phyloP scores from a whole-genome alignment of 208 protist species.

The Trypanosoma scelopori region DNA sequence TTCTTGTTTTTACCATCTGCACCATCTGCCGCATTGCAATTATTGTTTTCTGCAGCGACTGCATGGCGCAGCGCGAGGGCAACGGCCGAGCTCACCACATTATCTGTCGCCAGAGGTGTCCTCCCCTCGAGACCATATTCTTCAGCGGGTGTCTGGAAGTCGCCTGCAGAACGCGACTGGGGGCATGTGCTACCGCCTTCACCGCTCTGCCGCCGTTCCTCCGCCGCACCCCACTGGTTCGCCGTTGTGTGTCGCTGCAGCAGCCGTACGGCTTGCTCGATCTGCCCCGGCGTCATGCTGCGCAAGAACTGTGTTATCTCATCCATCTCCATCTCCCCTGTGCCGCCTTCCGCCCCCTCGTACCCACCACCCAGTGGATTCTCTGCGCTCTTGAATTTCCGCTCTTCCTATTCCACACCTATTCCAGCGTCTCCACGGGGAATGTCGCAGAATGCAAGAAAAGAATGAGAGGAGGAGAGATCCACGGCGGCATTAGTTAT shows the following conservation, averaged over 20 bases:
- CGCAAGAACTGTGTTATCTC: conserved; percentile 21
- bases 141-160: too few species aligned
- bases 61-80: conserved; percentile 9
- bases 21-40: not conserved
- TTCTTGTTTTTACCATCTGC: not conserved
- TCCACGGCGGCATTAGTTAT: too few species aligned
- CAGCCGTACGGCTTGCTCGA: conserved; percentile 30
- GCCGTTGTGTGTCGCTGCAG: conserved; percentile 20
- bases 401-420: too few species aligned
- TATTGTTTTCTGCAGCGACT: not conserved
- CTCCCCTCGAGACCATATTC: too few species aligned
- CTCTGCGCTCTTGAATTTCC: too few species aligned
- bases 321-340: conserved; percentile 18
- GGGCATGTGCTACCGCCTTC: not conserved
- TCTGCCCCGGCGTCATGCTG: conserved; percentile 20
- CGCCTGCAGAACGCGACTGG: too few species aligned
- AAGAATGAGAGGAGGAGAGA: too few species aligned
- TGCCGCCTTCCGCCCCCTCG: not conserved
- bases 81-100: conserved; percentile 3
- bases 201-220: not conserved
- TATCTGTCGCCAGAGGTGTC: not conserved
- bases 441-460: too few species aligned
- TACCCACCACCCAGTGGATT: too few species aligned
- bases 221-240: not conserved
- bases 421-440: too few species aligned